Evolutionary conservation across 139 green algal species (phyloP).

Genomic region (Chlamydomonas sphaeroides): DNA sequence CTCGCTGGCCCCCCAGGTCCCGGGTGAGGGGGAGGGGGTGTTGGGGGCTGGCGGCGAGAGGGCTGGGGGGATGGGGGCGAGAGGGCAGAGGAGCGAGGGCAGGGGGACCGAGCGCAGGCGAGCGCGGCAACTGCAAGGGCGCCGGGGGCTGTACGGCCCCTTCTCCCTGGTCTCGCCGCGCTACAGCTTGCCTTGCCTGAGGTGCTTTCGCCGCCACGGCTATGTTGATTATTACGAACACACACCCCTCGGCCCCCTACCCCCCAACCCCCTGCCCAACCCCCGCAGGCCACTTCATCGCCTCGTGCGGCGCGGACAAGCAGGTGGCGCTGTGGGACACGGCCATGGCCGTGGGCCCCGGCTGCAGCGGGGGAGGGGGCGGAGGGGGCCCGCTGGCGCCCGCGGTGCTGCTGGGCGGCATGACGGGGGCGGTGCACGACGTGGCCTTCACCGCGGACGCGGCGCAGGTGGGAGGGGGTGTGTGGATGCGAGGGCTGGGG

Average conservation of each 20-base stretch:
- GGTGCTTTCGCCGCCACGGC: too few relatives aligned
- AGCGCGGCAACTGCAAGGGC: too few relatives aligned
- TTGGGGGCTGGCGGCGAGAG: too few relatives aligned
- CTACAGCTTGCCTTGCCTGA: too few relatives aligned
- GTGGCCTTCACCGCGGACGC: constrained; percentile 71
- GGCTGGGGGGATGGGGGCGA: too few relatives aligned
- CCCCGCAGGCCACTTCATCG: constrained; percentile 60
- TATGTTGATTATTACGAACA: too few relatives aligned
- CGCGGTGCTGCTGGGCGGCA: constrained; percentile 50
- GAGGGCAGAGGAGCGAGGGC: too few relatives aligned
- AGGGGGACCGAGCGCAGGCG: too few relatives aligned
- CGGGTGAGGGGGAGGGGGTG: constrained; percentile 13
- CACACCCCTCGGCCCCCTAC: too few relatives aligned
- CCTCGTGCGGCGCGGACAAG: constrained; percentile 74
- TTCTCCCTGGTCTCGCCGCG: too few relatives aligned
- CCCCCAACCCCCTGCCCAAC: not conserved
- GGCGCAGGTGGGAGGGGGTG: not conserved
- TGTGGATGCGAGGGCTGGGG: not conserved
- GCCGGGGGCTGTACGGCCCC: too few relatives aligned
- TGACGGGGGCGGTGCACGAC: constrained; percentile 61
- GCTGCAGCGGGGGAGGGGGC: constrained; percentile 33
- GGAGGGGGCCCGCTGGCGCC: not conserved
- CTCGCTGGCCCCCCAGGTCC: constrained; percentile 58
- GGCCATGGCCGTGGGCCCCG: constrained; percentile 40
- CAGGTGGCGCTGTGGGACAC: constrained; percentile 76